A percentile compares a stretch with the other conserved stretches of the same genome.
These are phyloP conservation scores for Aechmea fasciata DNA, from an alignment of 176 grass and related monocot genomes.

Conservation along the genomic window DNA sequence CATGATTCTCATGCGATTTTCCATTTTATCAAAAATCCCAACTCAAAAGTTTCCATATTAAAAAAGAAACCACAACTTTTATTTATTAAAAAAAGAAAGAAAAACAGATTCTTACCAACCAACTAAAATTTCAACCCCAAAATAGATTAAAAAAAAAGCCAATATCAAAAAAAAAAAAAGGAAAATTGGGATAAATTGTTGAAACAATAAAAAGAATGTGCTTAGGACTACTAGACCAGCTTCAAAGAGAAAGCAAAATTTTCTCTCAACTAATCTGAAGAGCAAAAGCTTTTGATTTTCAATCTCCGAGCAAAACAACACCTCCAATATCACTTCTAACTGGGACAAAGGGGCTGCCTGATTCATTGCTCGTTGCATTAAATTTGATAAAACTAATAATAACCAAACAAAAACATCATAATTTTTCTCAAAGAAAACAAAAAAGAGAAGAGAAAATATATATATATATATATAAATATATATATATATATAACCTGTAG, in stretches of 20 bases:
- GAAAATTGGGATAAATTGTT: neutral
- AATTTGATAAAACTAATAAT: neutral
- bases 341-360: slow-evolving; percentile 71
- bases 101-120: no score
- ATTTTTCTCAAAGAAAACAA: neutral
- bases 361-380: slow-evolving; percentile 40
- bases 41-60: no score
- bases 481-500: neutral
- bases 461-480: no score
- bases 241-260: slow-evolving; percentile 23
- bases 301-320: slow-evolving; percentile 68
- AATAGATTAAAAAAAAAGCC: no score
- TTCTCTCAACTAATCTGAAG: slow-evolving; percentile 66
- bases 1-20: no score
- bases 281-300: slow-evolving; percentile 33
- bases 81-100: no score
- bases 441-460: neutral
- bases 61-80: no score
- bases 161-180: no score
- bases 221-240: slow-evolving; percentile 57
- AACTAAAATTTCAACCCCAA: no score
- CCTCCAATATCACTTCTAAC: slow-evolving; percentile 53
- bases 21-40: no score
- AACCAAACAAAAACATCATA: neutral
- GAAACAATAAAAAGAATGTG: slow-evolving; percentile 15